These are phyloP conservation scores for Aspergillus bombycis DNA, from an alignment of 2,329 filamentous ascomycete genomes.

Conservation along the genomic window DNA sequence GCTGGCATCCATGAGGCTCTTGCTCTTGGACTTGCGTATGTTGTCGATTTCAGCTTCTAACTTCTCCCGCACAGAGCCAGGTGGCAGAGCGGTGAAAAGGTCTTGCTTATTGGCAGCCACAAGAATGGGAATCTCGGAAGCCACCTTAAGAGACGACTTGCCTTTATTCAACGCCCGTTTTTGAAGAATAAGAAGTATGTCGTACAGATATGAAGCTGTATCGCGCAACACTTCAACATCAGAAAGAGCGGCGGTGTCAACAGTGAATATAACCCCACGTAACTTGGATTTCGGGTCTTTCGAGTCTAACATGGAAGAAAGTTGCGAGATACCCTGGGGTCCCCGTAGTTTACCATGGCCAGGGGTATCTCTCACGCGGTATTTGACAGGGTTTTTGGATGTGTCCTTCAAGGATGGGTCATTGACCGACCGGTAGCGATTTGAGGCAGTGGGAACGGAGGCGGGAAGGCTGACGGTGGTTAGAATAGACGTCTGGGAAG, in stretches of 20 bases:
- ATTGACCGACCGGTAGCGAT: slow-evolving; percentile 67
- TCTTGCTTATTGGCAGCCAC: slow-evolving; percentile 95
- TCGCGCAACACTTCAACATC: slow-evolving; percentile 61
- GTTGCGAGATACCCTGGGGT: slow-evolving; percentile 51
- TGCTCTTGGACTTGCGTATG: slow-evolving; percentile 75
- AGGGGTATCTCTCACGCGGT: slow-evolving; percentile 70
- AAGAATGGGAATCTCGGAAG: slow-evolving; percentile 70
- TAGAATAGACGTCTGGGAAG: slow-evolving; percentile 63
- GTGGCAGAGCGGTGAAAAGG: slow-evolving; percentile 87
- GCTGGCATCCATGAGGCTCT: slow-evolving; percentile 80
- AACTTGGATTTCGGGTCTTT: slow-evolving; percentile 50
- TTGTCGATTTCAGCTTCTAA: slow-evolving; percentile 81
- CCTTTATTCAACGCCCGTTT: slow-evolving; percentile 61
- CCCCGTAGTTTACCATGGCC: slow-evolving; percentile 92
- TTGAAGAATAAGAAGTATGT: slow-evolving; percentile 82
- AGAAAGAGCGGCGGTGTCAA: slow-evolving; percentile 75
- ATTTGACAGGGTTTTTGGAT: slow-evolving; percentile 39
- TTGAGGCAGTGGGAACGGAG: slow-evolving; percentile 56
- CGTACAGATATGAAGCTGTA: slow-evolving; percentile 83
- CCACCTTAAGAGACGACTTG: slow-evolving; percentile 59
- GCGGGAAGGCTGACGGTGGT: slow-evolving; percentile 60
- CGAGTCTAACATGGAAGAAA: slow-evolving; percentile 35
- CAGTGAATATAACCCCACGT: slow-evolving; percentile 78
- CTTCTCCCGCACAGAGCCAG: slow-evolving; percentile 70
- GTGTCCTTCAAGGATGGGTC: slow-evolving; percentile 66